phyloP scores from a whole-genome alignment of 768 basidiomycete species.

The Naganishia vaughanmartiniae region DNA sequence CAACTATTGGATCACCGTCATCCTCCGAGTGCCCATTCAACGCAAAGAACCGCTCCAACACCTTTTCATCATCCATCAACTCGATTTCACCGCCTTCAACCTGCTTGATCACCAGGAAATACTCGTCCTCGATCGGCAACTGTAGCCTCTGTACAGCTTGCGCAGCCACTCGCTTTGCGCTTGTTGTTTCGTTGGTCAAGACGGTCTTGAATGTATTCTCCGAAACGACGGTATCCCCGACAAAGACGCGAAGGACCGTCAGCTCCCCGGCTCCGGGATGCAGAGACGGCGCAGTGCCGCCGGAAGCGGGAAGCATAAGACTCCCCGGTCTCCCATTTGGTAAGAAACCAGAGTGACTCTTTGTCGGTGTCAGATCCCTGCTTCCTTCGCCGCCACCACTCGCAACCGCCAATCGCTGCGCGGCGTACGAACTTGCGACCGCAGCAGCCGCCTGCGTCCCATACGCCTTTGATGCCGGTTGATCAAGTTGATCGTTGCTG shows the following conservation, averaged over 20 bases:
- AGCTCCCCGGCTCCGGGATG: constrained; percentile 66
- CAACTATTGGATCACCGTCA: constrained; percentile 56
- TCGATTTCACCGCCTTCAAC: constrained; percentile 79
- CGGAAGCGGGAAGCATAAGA: constrained; percentile 53
- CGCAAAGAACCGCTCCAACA: constrained; percentile 85
- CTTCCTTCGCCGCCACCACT: background rate
- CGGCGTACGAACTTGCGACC: constrained; percentile 58
- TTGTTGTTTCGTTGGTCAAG: constrained; percentile 79
- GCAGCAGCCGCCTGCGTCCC: constrained; percentile 73
- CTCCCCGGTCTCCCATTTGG: constrained; percentile 43
- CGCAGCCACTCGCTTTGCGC: constrained; percentile 74
- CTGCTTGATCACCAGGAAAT: constrained; percentile 90
- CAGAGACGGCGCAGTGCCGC: constrained; percentile 56
- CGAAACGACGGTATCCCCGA: constrained; percentile 81
- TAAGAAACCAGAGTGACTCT: constrained; percentile 11
- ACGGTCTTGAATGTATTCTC: constrained; percentile 99
- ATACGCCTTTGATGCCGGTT: constrained; percentile 66
- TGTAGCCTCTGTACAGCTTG: constrained; percentile 95
- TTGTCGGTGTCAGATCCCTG: background rate
- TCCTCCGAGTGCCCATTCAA: constrained; percentile 63
- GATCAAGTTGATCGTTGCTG: constrained; percentile 63
- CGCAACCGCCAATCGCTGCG: constrained; percentile 41
- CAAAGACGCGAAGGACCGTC: constrained; percentile 93
- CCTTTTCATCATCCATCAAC: constrained; percentile 65
- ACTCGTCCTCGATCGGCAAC: constrained; percentile 59